Base-by-base conservation (phyloP, 2,329 filamentous ascomycete species). In the Apiospora pterosperma region DNA sequence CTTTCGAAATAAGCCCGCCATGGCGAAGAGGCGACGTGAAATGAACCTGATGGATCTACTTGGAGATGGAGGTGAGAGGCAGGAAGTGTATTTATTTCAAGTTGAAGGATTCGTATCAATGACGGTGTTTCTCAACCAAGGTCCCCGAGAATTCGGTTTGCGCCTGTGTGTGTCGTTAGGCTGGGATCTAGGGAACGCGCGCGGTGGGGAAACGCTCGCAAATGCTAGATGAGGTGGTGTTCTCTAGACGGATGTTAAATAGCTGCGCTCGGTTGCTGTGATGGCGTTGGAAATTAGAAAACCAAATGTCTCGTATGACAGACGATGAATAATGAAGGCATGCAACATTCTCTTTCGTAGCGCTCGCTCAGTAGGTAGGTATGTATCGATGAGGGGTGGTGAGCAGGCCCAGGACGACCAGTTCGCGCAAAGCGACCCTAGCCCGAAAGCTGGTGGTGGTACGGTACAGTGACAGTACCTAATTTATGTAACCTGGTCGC, bases 1-100 rank as follows among this genome's bases (percentile, higher is more conserved):
- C 81, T 90, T 91, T 76, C 91, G 92, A 80, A 99, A 97, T 78
- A 99, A 83, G 73, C 92, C 92, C 74, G 93, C 92, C 94, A 98
- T 98, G 80, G 59, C 61, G 52, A 62, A 34, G 16, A 34, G 63
- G 52, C 61, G 41, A 64, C 48, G 48, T 55, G 28, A 55, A 55
- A 55, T 55, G 48, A 55, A 28, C 48, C 48, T 21, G 48, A 3
- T 34, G 28, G n/a, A 7, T n/a, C 28, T 55, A 6, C 16, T n/a
- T n/a, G 48, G 28, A 34, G 48, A n/a, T 55, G 25, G 16, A 39
- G 61, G 21, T 52, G 34, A 41, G 38, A 59, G 39, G n/a, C 21
- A 42, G 36, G 48, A 44, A 19, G 41, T 34, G 48, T 55, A 55
- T 21, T 55, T 34, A 34, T n/a, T 55, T 55, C 31, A 36, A 60